A percentile compares a stretch with the other conserved stretches of the same genome.
Evolutionary conservation across 2,329 filamentous ascomycete genomes (phyloP).

Genomic region (Venturia oleaginea): DNA sequence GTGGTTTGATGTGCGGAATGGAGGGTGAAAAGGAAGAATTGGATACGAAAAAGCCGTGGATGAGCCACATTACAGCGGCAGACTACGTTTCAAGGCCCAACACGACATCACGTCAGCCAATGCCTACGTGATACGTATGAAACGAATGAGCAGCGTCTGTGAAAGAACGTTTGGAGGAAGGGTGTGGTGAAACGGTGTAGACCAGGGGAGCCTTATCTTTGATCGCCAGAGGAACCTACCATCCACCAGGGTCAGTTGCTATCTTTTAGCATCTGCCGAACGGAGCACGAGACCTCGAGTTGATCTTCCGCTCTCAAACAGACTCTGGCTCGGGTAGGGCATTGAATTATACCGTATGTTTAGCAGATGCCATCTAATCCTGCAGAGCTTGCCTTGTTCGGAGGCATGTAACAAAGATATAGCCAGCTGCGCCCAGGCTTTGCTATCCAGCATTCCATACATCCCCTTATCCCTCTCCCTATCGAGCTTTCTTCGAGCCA

Average conservation of each 20-base stretch:
- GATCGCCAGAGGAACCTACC: background rate
- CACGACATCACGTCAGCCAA: background rate
- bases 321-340: background rate
- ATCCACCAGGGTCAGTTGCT: background rate
- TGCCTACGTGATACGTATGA: slow-evolving; percentile 5
- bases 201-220: background rate
- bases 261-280: background rate
- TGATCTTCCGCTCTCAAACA: background rate
- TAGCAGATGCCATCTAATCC: background rate
- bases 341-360: background rate
- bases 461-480: background rate
- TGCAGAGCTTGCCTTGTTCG: background rate
- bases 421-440: background rate
- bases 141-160: background rate
- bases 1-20: background rate
- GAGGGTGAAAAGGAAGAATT: background rate
- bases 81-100: background rate
- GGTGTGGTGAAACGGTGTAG: background rate
- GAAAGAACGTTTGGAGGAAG: background rate
- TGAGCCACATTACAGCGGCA: background rate
- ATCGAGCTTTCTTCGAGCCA: background rate
- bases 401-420: background rate
- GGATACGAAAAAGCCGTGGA: background rate
- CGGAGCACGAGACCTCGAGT: background rate
- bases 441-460: background rate